These are phyloP conservation scores for Moringa oleifera DNA, from an alignment of 345 rosid species.

Conservation along the genomic window DNA sequence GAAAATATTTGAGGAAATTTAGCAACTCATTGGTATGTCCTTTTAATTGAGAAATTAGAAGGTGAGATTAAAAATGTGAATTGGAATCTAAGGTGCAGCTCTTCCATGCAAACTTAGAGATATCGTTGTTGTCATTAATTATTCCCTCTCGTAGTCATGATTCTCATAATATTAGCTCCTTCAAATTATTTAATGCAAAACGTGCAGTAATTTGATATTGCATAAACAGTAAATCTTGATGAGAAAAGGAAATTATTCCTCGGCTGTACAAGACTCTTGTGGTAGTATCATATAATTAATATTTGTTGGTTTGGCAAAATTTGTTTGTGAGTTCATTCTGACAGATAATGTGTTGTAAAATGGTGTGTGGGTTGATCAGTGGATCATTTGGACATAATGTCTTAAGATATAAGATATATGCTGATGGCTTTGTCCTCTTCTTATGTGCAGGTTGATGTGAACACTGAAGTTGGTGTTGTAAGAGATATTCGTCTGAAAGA, in stretches of 20 bases:
- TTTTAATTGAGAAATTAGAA: not conserved
- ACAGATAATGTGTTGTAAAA: not conserved
- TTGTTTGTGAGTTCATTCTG: not conserved
- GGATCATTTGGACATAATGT: not conserved
- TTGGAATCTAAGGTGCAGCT: not conserved
- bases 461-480: slow-evolving; percentile 98
- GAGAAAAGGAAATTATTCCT: too few species aligned
- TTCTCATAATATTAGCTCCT: not conserved
- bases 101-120: not conserved
- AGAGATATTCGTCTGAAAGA: slow-evolving; percentile 90
- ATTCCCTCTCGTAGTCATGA: not conserved
- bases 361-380: too few species aligned
- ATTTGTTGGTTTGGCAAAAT: not conserved
- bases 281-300: too few species aligned
- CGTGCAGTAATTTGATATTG: too few species aligned
- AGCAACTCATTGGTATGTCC: too few species aligned
- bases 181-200: too few species aligned
- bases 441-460: slow-evolving; percentile 73
- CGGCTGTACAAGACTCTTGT: too few species aligned
- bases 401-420: not conserved
- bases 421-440: slow-evolving; percentile 8
- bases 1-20: too few species aligned
- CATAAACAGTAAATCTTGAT: too few species aligned
- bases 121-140: not conserved
- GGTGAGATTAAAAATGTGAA: not conserved